A percentile compares a stretch with the other conserved stretches of the same genome.
These are phyloP conservation scores for Aegilops bicornis DNA, from an alignment of 176 grass and related monocot species.

Conservation along the genomic window DNA sequence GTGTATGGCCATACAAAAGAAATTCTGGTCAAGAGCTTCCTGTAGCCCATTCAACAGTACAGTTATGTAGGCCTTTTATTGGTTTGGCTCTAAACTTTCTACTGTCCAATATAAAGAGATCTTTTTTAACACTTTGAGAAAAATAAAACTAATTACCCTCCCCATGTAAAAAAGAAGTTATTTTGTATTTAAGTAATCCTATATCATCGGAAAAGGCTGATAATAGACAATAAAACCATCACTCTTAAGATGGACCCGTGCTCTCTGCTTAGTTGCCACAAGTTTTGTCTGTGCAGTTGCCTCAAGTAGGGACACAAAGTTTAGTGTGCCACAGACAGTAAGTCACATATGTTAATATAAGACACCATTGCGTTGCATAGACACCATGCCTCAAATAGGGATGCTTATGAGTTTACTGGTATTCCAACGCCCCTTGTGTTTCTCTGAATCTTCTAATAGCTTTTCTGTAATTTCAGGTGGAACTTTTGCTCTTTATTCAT, in stretches of 20 bases:
- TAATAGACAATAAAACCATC: not conserved
- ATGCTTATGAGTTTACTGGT: too few relatives aligned
- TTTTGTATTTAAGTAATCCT: not conserved
- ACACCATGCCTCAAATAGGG: too few relatives aligned
- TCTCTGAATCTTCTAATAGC: constrained; percentile 5
- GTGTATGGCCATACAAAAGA: not conserved
- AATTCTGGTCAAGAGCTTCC: not conserved
- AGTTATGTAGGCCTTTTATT: not conserved
- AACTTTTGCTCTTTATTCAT: constrained; percentile 89
- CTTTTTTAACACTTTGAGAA: not conserved
- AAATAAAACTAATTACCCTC: not conserved
- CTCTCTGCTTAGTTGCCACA: not conserved
- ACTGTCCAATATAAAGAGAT: not conserved
- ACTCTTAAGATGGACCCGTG: not conserved
- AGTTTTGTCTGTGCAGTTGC: not conserved
- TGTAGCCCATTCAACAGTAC: not conserved
- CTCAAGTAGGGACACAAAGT: too few relatives aligned
- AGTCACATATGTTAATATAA: too few relatives aligned
- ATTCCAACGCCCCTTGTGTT: too few relatives aligned
- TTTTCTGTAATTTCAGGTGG: constrained; percentile 55
- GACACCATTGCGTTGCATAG: too few relatives aligned
- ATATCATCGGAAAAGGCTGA: not conserved
- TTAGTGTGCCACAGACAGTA: too few relatives aligned
- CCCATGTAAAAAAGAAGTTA: not conserved
- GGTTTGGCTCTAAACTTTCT: not conserved